Evolutionary conservation across 1,284 basidiomycete genomes (phyloP).

Genomic region (Erythrobasidium hasegawianum): DNA sequence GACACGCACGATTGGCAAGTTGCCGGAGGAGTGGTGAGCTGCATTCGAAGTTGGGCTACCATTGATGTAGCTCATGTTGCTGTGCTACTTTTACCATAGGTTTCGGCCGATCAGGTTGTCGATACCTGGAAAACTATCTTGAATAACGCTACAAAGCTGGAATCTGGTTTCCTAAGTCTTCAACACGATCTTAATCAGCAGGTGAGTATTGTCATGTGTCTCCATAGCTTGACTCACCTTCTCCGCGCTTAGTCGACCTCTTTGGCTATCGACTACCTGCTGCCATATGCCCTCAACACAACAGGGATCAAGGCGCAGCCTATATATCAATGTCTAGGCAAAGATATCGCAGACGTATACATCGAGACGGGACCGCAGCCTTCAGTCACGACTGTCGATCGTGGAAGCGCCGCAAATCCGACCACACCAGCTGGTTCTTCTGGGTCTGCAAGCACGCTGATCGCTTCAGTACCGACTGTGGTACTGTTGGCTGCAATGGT

Average conservation of each 20-base stretch:
- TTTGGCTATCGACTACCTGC: conserved; percentile 77
- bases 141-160: conserved; percentile 46
- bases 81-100: no score
- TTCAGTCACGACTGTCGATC: conserved; percentile 7
- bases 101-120: conserved; percentile 45
- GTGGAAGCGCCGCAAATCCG: no score
- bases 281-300: conserved; percentile 62
- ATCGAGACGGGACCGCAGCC: conserved; percentile 49
- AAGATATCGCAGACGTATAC: conserved; percentile 60
- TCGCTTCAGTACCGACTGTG: no score
- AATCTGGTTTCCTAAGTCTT: conserved; percentile 76
- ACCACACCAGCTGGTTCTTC: no score
- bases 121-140: conserved; percentile 52
- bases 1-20: conserved; percentile 44
- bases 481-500: no score
- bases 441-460: no score
- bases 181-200: conserved; percentile 80
- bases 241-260: conserved; percentile 67
- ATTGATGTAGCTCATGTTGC: background rate
- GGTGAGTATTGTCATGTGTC: conserved; percentile 1
- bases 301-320: conserved; percentile 60
- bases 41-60: no score
- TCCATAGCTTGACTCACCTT: background rate
- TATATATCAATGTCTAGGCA: conserved; percentile 64
- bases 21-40: conserved; percentile 58